A percentile compares a stretch with the other conserved stretches of the same genome.
These are phyloP conservation scores for Xylaria venustula DNA, from an alignment of 495 filamentous ascomycete genomes.

Conservation along the genomic window DNA sequence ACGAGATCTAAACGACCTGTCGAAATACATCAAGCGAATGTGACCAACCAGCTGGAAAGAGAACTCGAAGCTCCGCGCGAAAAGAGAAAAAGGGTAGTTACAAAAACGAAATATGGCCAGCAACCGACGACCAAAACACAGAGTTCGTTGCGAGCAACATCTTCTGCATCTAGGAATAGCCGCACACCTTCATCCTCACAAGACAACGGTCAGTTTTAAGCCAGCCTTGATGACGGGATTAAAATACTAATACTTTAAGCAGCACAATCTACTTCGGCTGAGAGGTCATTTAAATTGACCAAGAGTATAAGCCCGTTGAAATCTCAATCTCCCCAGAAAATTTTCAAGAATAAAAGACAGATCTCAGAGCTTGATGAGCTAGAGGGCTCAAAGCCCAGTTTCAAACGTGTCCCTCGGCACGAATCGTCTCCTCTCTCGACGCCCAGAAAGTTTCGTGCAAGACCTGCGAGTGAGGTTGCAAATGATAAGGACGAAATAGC, in stretches of 20 bases:
- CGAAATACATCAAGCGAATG: conserved; percentile 7
- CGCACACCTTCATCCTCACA: neutral
- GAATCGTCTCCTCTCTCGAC: neutral
- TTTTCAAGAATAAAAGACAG: neutral
- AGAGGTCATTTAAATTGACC: neutral
- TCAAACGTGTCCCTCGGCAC: conserved; percentile 1
- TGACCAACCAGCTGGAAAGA: conserved; percentile 11
- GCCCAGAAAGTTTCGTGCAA: neutral
- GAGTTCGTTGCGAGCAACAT: neutral
- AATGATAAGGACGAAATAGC: neutral
- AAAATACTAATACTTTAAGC: neutral
- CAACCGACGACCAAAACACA: neutral
- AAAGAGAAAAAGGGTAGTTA: conserved; percentile 1
- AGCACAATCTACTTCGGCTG: neutral
- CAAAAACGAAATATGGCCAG: neutral
- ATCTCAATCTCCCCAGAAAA: neutral
- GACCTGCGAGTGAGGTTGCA: neutral
- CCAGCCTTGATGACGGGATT: neutral
- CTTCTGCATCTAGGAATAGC: neutral
- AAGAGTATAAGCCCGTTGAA: conserved; percentile 4
- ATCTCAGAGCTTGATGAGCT: conserved; percentile 4
- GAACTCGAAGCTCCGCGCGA: neutral
- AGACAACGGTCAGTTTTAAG: conserved; percentile 3
- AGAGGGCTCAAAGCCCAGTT: neutral
- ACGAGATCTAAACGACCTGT: conserved; percentile 26